These are phyloP conservation scores for Amanita polypyramis DNA, from an alignment of 768 basidiomycete species.

Conservation along the genomic window DNA sequence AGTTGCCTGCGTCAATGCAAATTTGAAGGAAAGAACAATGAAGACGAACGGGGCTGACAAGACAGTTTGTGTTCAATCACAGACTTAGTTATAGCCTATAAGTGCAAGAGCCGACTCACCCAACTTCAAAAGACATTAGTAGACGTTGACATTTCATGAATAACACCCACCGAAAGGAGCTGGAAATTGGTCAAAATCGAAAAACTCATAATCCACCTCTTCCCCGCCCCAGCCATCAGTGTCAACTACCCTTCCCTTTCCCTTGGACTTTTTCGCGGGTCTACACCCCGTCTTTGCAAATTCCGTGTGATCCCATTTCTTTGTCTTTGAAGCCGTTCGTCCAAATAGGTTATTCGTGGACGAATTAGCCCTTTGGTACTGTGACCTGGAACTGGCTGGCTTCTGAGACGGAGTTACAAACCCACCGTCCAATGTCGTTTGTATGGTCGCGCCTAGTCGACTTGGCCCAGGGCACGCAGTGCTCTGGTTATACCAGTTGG, in stretches of 20 bases:
- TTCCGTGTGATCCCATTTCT: constrained; percentile 85
- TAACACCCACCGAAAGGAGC: constrained; percentile 43
- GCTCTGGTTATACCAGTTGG: constrained; percentile 30
- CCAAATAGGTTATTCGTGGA: constrained; percentile 35
- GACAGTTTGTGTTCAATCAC: background rate
- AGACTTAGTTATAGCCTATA: background rate
- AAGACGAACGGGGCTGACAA: constrained; percentile 5
- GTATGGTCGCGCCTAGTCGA: constrained; percentile 26
- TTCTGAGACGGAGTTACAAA: constrained; percentile 30
- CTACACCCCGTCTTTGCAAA: constrained; percentile 76
- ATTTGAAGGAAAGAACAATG: background rate
- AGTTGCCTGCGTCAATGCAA: background rate
- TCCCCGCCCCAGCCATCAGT: constrained; percentile 44
- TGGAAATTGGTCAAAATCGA: constrained; percentile 83
- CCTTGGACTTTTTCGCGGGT: constrained; percentile 36
- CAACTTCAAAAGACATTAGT: constrained; percentile 25
- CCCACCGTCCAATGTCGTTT: constrained; percentile 56
- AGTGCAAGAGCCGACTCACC: constrained; percentile 29
- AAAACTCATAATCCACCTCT: constrained; percentile 32
- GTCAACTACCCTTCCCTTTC: constrained; percentile 38
- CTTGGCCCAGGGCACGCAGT: constrained; percentile 29
- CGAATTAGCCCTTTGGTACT: constrained; percentile 33
- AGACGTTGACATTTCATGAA: background rate
- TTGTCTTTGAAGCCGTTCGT: constrained; percentile 53
- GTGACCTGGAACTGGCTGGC: constrained; percentile 24